Conservation (phyloP, 2,329 filamentous ascomycete genomes). For the Tolypocladium capitatum region DNA sequence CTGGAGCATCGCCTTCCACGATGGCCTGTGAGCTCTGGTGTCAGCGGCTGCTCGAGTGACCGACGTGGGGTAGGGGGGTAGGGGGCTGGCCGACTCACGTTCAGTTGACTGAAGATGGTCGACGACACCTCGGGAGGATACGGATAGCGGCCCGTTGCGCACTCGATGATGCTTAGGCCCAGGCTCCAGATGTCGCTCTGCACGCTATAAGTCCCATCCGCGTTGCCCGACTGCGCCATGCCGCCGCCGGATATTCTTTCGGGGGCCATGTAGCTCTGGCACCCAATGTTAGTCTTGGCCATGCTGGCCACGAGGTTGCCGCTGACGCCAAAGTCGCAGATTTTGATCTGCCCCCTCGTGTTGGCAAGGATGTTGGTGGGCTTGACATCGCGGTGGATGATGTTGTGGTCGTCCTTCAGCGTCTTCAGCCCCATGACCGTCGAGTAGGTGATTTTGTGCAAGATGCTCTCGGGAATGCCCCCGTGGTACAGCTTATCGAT, state of each 20-base stretch:
- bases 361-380: constrained; percentile 97
- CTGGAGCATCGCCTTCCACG: constrained; percentile 90
- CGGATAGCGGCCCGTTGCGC: constrained; percentile 84
- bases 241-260: constrained; percentile 86
- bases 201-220: constrained; percentile 84
- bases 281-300: constrained; percentile 96
- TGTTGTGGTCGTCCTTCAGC: constrained; percentile 95
- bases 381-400: constrained; percentile 97
- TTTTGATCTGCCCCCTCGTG: constrained; percentile 82
- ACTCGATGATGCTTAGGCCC: constrained; percentile 89
- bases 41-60: not conserved
- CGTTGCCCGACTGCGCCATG: constrained; percentile 53
- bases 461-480: constrained; percentile 75
- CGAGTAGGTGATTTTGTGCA: constrained; percentile 80
- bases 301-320: constrained; percentile 96
- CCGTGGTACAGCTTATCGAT: constrained; percentile 91
- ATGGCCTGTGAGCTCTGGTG: constrained; percentile 55
- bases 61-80: not conserved
- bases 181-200: constrained; percentile 98
- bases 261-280: constrained; percentile 98
- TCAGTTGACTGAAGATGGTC: constrained; percentile 95
- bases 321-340: constrained; percentile 95
- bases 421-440: constrained; percentile 86
- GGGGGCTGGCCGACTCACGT: constrained; percentile 48
- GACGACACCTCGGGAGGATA: constrained; percentile 96